Base-by-base conservation (phyloP, 2,329 filamentous ascomycete genomes). In the Epicoccum nigrum region DNA sequence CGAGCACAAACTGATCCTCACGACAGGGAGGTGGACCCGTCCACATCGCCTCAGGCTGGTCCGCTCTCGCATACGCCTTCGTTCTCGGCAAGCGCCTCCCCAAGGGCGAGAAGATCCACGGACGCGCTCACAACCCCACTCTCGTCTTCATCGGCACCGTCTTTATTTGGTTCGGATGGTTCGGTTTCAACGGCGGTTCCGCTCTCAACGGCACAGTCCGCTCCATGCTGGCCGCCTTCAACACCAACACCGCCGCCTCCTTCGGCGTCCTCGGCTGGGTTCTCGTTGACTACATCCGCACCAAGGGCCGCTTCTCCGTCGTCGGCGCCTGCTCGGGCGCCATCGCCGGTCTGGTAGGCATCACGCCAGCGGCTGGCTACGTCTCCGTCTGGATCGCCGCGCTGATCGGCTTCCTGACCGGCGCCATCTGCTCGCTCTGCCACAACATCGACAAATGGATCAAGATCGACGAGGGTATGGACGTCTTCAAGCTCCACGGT, bases 131-230 rank as follows among this genome's bases (percentile, higher is more conserved):
- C 65, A 87, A 86, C 67, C 81, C 84, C 0, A 81, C 83, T 0
- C 77, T 87, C 1, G 83, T 87, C 59, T 85, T 84, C 58, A 76
- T 87, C 2, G 85, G 85, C 2, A 87, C 84, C 1, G 75, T 85
- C 1, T 74, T 87, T 32, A 86, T 87, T 54, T 87, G 84, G 84
- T 85, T 86, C 53, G 84, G 80, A 7, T 84, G 81, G 81, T 80
- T 82, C 54, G 82, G 81, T 1, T 84, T 84, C 68, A 84, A 84
- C 64, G 81, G 81, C 35, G 82, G 82, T 12, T 81, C 78, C 4
- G 78, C 46, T 3, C 8, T 54, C 12, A 82, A 81, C 59, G 79
- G 74, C 13, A 78, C 76, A 19, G 67, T 84, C 30, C 79, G 82
- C 39, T 77, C 79, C 19, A 81, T 83, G 74, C 71, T 82, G 25